Base-by-base conservation (phyloP, 495 filamentous ascomycete genomes). In the Darksidea phi region DNA sequence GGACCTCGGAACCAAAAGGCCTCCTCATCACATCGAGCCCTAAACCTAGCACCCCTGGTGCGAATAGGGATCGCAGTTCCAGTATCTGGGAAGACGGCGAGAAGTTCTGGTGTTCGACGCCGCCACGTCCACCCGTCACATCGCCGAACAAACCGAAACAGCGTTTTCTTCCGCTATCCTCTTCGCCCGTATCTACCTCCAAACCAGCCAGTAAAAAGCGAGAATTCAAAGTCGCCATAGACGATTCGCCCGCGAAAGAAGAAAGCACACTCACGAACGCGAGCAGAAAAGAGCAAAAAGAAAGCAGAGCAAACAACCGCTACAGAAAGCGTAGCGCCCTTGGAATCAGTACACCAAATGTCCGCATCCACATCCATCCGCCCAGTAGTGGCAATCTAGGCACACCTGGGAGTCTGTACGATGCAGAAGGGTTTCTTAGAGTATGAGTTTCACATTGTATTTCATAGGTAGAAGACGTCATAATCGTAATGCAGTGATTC, bases 381-480 rank as follows among this genome's bases (percentile, higher is more conserved):
- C 50, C 61, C 1, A 65, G 61, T 57, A 37, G n/a, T n/a, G 42
- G 45, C 23, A 25, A 36, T 5, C 6, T 36, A 21, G 65, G 57
- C 32, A 67, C 60, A 28, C 65, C 60, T 24, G 61, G 61, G 38
- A 68, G 66, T 46, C 52, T 68, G 61, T 68, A 68, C 61, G 66
- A 68, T 61, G 37, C 23, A 0, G 37, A 68, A 6, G 66, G 66
- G 52, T 64, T 68, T 59, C 50, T 68, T 38, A 56, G 51, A 20
- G 21, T n/a, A 52, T 41, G 23, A 50, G 28, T n/a, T n/a, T n/a
- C n/a, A n/a, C n/a, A n/a, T n/a, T n/a, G n/a, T n/a, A n/a, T n/a
- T n/a, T n/a, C n/a, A n/a, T n/a, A n/a, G n/a, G n/a, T n/a, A n/a
- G n/a, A n/a, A n/a, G n/a, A n/a, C n/a, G n/a, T n/a, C n/a, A n/a